Percentiles rank a stretch among this genome's conserved stretches.
Evolutionary conservation across 2,329 filamentous ascomycete genomes (phyloP).

Genomic region (Penicillium sp.): DNA sequence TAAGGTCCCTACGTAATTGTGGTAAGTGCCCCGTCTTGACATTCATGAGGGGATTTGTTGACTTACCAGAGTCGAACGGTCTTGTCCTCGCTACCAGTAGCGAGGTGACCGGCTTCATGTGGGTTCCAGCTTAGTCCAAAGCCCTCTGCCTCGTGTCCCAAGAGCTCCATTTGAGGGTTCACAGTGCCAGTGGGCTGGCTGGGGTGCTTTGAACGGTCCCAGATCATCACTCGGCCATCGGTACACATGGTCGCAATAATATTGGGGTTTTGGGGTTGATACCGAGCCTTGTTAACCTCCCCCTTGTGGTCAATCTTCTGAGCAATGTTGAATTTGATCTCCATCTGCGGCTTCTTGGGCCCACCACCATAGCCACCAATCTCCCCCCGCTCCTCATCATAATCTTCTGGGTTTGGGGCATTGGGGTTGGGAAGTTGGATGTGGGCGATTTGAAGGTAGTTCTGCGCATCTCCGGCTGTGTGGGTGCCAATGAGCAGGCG

Average conservation of each 20-base stretch:
- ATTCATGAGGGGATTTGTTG: neutral
- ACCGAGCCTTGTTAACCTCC: constrained; percentile 97
- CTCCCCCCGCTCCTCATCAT: constrained; percentile 88
- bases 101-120: constrained; percentile 74
- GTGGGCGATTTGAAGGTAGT: constrained; percentile 93
- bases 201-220: constrained; percentile 93
- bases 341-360: constrained; percentile 64
- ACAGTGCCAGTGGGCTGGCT: constrained; percentile 71
- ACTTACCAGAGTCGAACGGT: constrained; percentile 86
- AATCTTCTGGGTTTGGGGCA: constrained; percentile 71
- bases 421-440: constrained; percentile 84
- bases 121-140: constrained; percentile 94
- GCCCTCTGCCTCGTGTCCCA: constrained; percentile 83
- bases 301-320: constrained; percentile 96
- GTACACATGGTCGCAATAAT: constrained; percentile 91
- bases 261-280: constrained; percentile 96
- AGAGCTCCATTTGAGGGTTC: constrained; percentile 78
- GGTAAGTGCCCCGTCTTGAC: constrained; percentile 1
- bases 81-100: constrained; percentile 86
- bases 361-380: constrained; percentile 85
- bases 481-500: constrained; percentile 92
- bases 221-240: constrained; percentile 85
- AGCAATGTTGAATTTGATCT: constrained; percentile 83
- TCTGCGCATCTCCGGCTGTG: constrained; percentile 79
- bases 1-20: constrained; percentile 66